Percentiles rank a stretch among this genome's conserved stretches.
Conservation (phyloP, 106 monocot species). For the Gastrodia elata region DNA sequence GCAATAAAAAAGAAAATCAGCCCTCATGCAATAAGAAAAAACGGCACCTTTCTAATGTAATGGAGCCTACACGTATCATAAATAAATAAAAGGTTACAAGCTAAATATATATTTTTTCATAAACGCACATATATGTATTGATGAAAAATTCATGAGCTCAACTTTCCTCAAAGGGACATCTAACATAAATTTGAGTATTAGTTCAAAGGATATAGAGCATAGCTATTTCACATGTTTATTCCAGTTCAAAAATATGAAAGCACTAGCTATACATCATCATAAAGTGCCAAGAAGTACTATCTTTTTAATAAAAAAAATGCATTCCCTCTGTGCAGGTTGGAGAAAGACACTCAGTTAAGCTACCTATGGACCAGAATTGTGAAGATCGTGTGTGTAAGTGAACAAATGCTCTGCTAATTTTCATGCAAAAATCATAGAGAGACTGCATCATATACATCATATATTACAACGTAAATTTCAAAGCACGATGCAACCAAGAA, state of each 20-base stretch:
- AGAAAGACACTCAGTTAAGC: slow-evolving; percentile 33
- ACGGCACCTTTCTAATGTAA: background rate
- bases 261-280: background rate
- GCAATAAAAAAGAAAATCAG: no score
- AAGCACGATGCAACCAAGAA: no score
- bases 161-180: no score
- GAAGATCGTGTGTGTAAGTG: slow-evolving; percentile 31
- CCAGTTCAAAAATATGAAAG: background rate
- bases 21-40: background rate
- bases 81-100: background rate
- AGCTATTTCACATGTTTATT: background rate
- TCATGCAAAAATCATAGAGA: background rate
- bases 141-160: background rate
- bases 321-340: slow-evolving; percentile 22
- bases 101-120: background rate
- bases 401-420: background rate
- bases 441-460: background rate
- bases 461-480: background rate
- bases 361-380: slow-evolving; percentile 32
- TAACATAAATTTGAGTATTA: no score
- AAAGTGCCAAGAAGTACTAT: background rate
- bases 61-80: background rate
- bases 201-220: no score
- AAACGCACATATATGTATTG: background rate
- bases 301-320: no score